Base-by-base conservation (phyloP, 768 basidiomycete species). In the Lentinus tigrinus region DNA sequence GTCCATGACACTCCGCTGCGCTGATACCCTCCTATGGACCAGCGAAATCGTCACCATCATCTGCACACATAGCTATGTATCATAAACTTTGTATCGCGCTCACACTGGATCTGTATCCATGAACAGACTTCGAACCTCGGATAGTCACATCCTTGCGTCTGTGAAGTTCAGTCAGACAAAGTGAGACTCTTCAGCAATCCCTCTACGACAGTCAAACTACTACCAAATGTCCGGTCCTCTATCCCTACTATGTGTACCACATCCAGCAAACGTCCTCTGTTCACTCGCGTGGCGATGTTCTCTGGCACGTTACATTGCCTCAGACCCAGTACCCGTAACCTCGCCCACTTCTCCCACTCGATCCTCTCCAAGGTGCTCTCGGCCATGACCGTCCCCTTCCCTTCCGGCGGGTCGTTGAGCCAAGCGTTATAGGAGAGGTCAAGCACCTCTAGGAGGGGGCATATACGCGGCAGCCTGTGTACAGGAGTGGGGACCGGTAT, bases 371-470 rank as follows among this genome's bases (percentile, higher is more conserved):
- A 61, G 11, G 73, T 71, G 46, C 74, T 66, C 26, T 70, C 60
- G 8, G 69, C 73, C 21, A 74, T 74, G 21, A 63, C 67, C 10
- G 66, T 36, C 16, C 42, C 47, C 39, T 47, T 37, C 14, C 55
- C 64, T 9, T 51, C 60, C 1, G 54, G 38, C 17, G 52, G 52
- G 16, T 59, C 50, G 28, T 55, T 58, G 24, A 83, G 63, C 81
- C 82, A 83, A 4, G 52, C 37, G 49, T 90, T 91, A 67, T 80
- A 88, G 0, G 89, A 91, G 47, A 91, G 68, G 66, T 91, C 89
- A 34, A 91, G 69, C 24, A 85, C 65, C 21, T 79, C 72, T 26
- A 91, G 72, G n/a, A 85, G 69, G 0, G 89, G 89, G 61, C 85
- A 87, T 14, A 80, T 66, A 11, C 70, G 73, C 0, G 87, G 82